These are phyloP conservation scores for Penstemon newberryi DNA, from an alignment of 257 asterid genomes.

Conservation along the genomic window DNA sequence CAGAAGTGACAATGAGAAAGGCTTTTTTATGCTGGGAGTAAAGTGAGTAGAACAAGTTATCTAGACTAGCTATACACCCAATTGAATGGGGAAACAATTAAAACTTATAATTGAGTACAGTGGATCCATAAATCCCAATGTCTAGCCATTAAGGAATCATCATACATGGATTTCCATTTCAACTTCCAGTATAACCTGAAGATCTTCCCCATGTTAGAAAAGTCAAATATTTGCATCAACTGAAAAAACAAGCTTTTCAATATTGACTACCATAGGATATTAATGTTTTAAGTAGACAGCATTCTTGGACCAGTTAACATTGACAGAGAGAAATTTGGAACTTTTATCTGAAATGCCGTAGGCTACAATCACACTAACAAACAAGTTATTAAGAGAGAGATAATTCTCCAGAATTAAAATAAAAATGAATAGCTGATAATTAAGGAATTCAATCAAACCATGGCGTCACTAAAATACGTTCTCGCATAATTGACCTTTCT, in stretches of 20 bases:
- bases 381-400: slow-evolving; percentile 1
- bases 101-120: neutral
- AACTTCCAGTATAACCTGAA: slow-evolving; percentile 9
- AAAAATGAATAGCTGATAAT: neutral
- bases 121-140: slow-evolving; percentile 16
- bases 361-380: neutral
- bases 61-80: slow-evolving; percentile 7
- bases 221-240: slow-evolving; percentile 6
- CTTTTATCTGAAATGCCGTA: neutral
- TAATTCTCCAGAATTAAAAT: neutral
- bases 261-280: slow-evolving; percentile 2
- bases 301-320: slow-evolving; percentile 13
- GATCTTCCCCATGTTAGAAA: neutral
- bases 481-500: neutral
- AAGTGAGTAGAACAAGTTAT: slow-evolving; percentile 21
- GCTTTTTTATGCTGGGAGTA: slow-evolving; percentile 7
- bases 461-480: neutral
- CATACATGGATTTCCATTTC: neutral
- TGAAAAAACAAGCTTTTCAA: slow-evolving; percentile 17
- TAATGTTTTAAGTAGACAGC: neutral
- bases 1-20: slow-evolving; percentile 11
- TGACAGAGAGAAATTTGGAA: neutral
- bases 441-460: too few relatives aligned
- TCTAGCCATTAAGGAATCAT: neutral
- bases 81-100: neutral